Percentiles rank a stretch among this genome's conserved stretches.
Evolutionary conservation across 2,329 filamentous ascomycete genomes (phyloP).

Genomic region (Thielaviopsis populi): DNA sequence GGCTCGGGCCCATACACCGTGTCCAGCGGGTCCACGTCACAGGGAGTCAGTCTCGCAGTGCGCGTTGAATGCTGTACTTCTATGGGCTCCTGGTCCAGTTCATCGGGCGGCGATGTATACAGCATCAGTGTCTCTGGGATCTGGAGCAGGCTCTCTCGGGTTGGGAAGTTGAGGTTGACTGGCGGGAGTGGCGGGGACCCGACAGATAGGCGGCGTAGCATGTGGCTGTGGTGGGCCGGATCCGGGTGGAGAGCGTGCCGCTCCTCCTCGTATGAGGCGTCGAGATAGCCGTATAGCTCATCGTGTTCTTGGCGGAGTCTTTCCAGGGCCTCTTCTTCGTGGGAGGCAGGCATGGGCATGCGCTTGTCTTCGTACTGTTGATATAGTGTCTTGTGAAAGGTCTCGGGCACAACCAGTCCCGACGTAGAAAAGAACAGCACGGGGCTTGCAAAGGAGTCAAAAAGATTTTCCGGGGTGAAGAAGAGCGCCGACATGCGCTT

Average conservation of each 20-base stretch:
- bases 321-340: conserved; percentile 3
- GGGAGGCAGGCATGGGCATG: neutral
- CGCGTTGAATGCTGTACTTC: conserved; percentile 18
- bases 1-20: conserved; percentile 25
- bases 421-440: conserved; percentile 43
- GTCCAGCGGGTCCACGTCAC: conserved; percentile 34
- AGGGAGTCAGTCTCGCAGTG: conserved; percentile 29
- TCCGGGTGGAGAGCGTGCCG: neutral
- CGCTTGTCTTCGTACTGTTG: conserved; percentile 7
- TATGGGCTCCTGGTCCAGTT: conserved; percentile 28
- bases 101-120: conserved; percentile 32
- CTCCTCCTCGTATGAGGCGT: conserved; percentile 15
- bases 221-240: conserved; percentile 9
- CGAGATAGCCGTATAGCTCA: conserved; percentile 8
- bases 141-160: conserved; percentile 31
- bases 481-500: conserved; percentile 32
- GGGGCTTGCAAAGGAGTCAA: conserved; percentile 46
- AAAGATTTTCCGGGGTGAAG: conserved; percentile 31
- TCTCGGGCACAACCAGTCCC: conserved; percentile 31
- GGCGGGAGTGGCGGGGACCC: conserved; percentile 23
- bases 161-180: conserved; percentile 34
- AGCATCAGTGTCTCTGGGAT: conserved; percentile 37
- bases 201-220: neutral
- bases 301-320: neutral
- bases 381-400: conserved; percentile 26